phyloP scores from a whole-genome alignment of 1,139 yeast genomes.

The Wickerhamomyces sp. region DNA sequence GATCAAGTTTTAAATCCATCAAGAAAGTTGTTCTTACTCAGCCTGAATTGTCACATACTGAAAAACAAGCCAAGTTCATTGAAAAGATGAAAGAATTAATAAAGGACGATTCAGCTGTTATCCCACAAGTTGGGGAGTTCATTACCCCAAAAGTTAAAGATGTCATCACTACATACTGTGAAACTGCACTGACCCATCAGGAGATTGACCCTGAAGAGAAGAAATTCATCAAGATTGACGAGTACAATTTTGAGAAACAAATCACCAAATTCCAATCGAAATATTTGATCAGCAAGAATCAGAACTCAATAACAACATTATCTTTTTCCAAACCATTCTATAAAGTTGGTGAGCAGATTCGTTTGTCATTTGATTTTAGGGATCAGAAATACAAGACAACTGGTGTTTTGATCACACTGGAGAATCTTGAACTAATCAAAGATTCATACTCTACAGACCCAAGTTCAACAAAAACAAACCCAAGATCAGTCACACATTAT shows the following conservation, averaged over 20 bases:
- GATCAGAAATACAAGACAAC: slow-evolving; percentile 13
- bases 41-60: slow-evolving; percentile 3
- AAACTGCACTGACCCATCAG: background rate
- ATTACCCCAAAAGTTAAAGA: slow-evolving; percentile 12
- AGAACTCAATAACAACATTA: slow-evolving; percentile 27
- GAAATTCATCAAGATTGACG: slow-evolving; percentile 9
- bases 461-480: slow-evolving; percentile 11
- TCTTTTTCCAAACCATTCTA: slow-evolving; percentile 39
- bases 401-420: slow-evolving; percentile 28
- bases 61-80: slow-evolving; percentile 6
- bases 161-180: slow-evolving; percentile 12
- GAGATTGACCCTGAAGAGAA: slow-evolving; percentile 5
- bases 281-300: slow-evolving; percentile 30
- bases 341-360: slow-evolving; percentile 46
- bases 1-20: slow-evolving; percentile 17
- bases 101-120: slow-evolving; percentile 5
- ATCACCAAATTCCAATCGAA: slow-evolving; percentile 27
- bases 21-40: slow-evolving; percentile 5
- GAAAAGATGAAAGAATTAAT: slow-evolving; percentile 10
- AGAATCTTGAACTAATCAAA: slow-evolving; percentile 28
- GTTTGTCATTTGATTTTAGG: slow-evolving; percentile 31
- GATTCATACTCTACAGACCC: slow-evolving; percentile 21
- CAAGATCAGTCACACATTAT: slow-evolving; percentile 20
- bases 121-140: slow-evolving; percentile 11
- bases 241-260: slow-evolving; percentile 22